Conservation (phyloP, 176 grass and related monocot species). For the Rhynchospora pubera region DNA sequence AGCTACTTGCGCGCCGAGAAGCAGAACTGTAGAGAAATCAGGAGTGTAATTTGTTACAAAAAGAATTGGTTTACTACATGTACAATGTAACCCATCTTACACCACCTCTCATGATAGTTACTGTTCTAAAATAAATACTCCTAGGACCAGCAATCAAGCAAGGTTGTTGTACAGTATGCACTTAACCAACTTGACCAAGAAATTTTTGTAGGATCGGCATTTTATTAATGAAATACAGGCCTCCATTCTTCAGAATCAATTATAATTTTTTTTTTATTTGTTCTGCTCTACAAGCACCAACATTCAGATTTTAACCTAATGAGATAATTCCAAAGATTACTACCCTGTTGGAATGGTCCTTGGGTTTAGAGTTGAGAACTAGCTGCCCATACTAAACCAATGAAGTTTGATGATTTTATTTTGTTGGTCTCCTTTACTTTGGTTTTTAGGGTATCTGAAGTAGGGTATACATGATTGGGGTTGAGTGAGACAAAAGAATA, state of each 20-base stretch:
- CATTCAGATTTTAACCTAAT: neutral
- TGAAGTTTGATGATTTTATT: neutral
- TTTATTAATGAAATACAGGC: too few species aligned
- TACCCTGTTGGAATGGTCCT: neutral
- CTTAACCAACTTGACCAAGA: neutral
- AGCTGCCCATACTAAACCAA: neutral
- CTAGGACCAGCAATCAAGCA: neutral
- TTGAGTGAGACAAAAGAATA: neutral
- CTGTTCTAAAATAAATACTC: neutral
- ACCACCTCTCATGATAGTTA: neutral
- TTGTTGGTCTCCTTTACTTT: neutral
- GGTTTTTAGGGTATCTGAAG: neutral
- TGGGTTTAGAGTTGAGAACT: neutral
- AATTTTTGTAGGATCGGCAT: too few species aligned
- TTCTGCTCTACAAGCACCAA: neutral
- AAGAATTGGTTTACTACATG: neutral
- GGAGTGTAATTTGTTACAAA: neutral
- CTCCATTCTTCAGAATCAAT: too few species aligned
- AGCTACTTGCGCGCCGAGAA: conserved; percentile 61
- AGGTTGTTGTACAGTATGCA: neutral
- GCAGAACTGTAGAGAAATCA: conserved; percentile 36
- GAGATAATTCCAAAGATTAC: neutral
- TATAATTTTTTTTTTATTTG: neutral
- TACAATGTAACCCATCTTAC: neutral
- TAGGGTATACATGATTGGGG: neutral